Percentiles rank a stretch among this genome's conserved stretches.
Evolutionary conservation across 352 stramenopile genomes (phyloP).

Genomic region (Phytophthora megakarya): DNA sequence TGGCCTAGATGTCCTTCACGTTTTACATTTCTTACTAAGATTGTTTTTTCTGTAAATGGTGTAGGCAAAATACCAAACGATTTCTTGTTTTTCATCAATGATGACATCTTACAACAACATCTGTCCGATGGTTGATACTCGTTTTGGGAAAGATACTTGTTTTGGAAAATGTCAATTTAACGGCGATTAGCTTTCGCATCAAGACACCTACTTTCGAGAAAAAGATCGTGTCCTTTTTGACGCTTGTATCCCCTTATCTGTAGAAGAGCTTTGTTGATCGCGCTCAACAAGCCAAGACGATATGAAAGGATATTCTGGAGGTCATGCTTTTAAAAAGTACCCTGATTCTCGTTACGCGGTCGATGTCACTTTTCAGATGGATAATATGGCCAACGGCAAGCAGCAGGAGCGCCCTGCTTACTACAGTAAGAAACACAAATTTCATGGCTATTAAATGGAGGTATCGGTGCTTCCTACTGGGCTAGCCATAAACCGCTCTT

Average conservation of each 20-base stretch:
- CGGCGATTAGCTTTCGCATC: too few relatives aligned
- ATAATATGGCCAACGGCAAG: not conserved
- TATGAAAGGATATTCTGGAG: not conserved
- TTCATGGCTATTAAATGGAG: conserved; percentile 9
- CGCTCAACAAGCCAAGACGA: not conserved
- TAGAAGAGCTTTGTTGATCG: not conserved
- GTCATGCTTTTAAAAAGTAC: not conserved
- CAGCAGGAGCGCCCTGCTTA: too few relatives aligned
- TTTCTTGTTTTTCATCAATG: too few relatives aligned
- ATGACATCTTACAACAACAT: too few relatives aligned
- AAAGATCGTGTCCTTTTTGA: not conserved
- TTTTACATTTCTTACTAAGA: too few relatives aligned
- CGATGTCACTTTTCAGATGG: conserved; percentile 1
- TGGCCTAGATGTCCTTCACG: too few relatives aligned
- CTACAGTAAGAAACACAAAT: conserved; percentile 12
- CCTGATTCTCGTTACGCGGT: conserved; percentile 1
- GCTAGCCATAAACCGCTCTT: not conserved
- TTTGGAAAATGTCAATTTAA: too few relatives aligned
- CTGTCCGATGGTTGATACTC: too few relatives aligned
- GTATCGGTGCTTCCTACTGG: conserved; percentile 10
- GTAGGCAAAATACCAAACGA: too few relatives aligned
- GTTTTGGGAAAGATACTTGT: too few relatives aligned
- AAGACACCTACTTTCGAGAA: not conserved
- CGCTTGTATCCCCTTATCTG: not conserved
- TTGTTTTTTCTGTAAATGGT: too few relatives aligned